Base-by-base conservation (phyloP, 2,329 filamentous ascomycete species). In the Beauveria varroae region DNA sequence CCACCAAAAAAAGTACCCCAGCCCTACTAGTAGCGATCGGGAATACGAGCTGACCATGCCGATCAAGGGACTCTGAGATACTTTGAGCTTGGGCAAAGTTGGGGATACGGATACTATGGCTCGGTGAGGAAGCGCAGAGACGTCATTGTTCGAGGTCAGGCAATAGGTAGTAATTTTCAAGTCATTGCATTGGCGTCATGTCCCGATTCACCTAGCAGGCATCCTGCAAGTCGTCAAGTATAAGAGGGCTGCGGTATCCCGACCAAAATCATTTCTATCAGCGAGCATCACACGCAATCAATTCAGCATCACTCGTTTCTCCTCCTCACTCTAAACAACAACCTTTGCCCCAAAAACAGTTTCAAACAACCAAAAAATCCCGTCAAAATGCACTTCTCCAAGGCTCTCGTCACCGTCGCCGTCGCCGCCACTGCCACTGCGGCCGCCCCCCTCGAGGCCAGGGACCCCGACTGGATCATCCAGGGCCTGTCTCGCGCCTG, bases 371-470 rank as follows among this genome's bases (percentile, higher is more conserved):
- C 24, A 60, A 65, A 43, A 30, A 8, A 28, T 28, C 26, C 68
- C 64, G 60, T 64, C 66, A 77, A 54, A 41, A 80, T 80, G 78
- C 75, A 79, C 67, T 69, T 79, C 73, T 73, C 75, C 64, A 70
- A 71, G 66, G 65, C 74, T 62, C 67, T 77, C 65, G 60, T 76
- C 63, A 66, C 74, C 65, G 64, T 71, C 66, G 64, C 74, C 67
- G 51, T 75, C 64, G 67, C 71, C 62, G 69, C 75, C 67, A 67
- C 74, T 65, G 68, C 73, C 52, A 70, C 72, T 64, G 62, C 73
- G 58, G 72, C 75, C 41, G 74, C 77, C 4, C 68, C 73, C 30
- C 78, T 79, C 72, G 77, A 76, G 74, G 73, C 73, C 57, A 52
- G 70, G 24, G 51, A 65, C 34, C 68, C 75, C 10, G 65, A 77